Evolutionary conservation across 208 protist species (phyloP), one percentile per base, ranked within the genome.

Genomic region (Trypanosoma rangeli): DNA sequence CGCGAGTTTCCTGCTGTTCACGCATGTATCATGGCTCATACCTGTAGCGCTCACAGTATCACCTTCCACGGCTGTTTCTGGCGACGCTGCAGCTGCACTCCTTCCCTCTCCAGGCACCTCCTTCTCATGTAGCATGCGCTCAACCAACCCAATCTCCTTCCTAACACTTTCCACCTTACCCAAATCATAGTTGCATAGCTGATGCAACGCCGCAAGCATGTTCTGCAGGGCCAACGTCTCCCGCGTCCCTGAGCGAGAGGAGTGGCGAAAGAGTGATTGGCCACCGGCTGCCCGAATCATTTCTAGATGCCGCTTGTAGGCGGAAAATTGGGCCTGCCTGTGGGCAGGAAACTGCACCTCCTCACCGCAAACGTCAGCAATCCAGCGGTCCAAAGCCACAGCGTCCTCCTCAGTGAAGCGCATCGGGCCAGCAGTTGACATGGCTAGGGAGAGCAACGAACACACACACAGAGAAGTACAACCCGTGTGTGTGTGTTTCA

Each of bases 321-420:
- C 59, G 15, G 68, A 39, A 68, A 78, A 87, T 46, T 84, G 80
- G 28, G 0, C 48, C 15, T 72, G 79, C 12, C 82, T 73, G 68
- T 91, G 85, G 1, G 85, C 77, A 20, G 82, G 82, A 33, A 91
- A 82, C 62, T 86, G 78, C 15, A 91, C 28, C 24, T 83, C 73
- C 50, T 81, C 82, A 10, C 80, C 79, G 60, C 85, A 91, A 26
- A 87, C 82, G 58, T 80, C 82, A 26, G 73, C 75, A 26, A 91
- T 71, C 83, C 85, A 91, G 74, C 85, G 84, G 59, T 86, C 82
- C 12, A 91, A 42, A 16, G 83, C 80, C 29, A 82, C 65, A 20
- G 49, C 74, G 55, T 80, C 76, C 52, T 91, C 85, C 33, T 82
- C 79, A 12, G 68, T 49, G 65, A 82, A 87, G 8, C 50, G 15